Base-by-base conservation (phyloP, 768 basidiomycete genomes). In the Kwoniella pini region DNA sequence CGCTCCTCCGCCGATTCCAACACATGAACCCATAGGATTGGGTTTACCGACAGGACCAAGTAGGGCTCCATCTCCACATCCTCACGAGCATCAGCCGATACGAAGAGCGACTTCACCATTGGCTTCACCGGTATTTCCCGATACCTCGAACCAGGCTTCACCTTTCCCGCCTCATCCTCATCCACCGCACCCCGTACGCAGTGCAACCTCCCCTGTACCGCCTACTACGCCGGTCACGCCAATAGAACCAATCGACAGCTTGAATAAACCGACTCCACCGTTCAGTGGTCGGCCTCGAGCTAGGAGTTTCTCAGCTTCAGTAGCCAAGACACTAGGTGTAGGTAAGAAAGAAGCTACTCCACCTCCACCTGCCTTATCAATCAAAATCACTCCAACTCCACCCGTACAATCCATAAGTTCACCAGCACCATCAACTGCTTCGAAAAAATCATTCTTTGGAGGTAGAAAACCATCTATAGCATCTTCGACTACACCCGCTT, bases 91-190 rank as follows among this genome's bases (percentile, higher is more conserved):
- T 26, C 40, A 57, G 22, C 33, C 28, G 7, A 24, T 39, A 9
- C 13, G 50, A 53, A 27, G 57, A 24, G 57, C 57, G 24, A 51
- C 49, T 31, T 59, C 57, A 3, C 57, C 57, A 2, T 31, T 59
- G 21, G 57, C 57, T 9, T 59, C 57, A 30, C 57, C 57, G 3
- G 30, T 59, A 6, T n/a, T 54, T 13, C 31, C 42, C 2, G 53
- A 46, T 26, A 33, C 54, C 7, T 50, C 58, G 12, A 44, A 50
- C 22, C 60, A 50, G 19, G 43, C 53, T 24, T 56, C 60, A n/a
- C 53, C 53, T 4, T 51, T 62, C 33, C 53, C 49, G 0, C 44
- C 60, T 42, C 59, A 5, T 87, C 52, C 52, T 11, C 52, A 38
- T 39, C 33, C 33, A 15, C 59, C 59, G 22, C 59, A 61, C 10